These are phyloP conservation scores for Stylonectria norvegica DNA, from an alignment of 2,329 filamentous ascomycete species.

Conservation along the genomic window DNA sequence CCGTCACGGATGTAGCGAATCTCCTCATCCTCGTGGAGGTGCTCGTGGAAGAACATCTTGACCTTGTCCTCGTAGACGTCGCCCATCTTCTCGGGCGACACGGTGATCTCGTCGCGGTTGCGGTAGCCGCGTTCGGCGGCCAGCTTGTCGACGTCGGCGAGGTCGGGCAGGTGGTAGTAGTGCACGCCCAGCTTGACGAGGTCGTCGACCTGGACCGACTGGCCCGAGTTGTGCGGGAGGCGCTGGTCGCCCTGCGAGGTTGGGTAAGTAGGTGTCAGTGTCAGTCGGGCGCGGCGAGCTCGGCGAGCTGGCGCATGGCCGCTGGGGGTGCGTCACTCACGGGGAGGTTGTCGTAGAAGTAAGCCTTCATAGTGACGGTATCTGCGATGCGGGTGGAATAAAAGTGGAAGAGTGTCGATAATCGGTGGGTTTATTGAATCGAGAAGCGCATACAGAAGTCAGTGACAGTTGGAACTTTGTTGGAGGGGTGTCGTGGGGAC, in stretches of 20 bases:
- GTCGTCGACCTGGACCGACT: slow-evolving; percentile 59
- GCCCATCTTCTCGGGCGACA: slow-evolving; percentile 83
- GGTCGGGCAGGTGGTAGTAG: slow-evolving; percentile 65
- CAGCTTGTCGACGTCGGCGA: slow-evolving; percentile 68
- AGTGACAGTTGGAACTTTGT: not conserved
- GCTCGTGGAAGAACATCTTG: slow-evolving; percentile 89
- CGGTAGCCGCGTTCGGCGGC: slow-evolving; percentile 77
- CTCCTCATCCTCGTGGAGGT: slow-evolving; percentile 97
- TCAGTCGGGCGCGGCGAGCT: not conserved
- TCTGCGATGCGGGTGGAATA: not conserved
- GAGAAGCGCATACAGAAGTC: not conserved
- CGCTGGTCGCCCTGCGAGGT: slow-evolving; percentile 81
- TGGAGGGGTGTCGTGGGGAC: slow-evolving; percentile 6
- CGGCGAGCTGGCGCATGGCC: not conserved
- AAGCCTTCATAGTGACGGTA: slow-evolving; percentile 50
- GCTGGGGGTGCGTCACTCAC: slow-evolving; percentile 36
- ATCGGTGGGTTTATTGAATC: too few species aligned
- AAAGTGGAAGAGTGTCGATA: too few species aligned
- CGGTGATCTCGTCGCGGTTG: slow-evolving; percentile 90
- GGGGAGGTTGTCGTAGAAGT: slow-evolving; percentile 54
- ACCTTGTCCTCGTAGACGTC: slow-evolving; percentile 90
- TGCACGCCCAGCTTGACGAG: slow-evolving; percentile 75
- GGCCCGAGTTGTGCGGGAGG: slow-evolving; percentile 81
- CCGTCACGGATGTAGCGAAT: slow-evolving; percentile 92
- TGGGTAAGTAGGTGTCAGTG: too few species aligned